Evolutionary conservation across 176 grass and related monocot genomes (phyloP), one percentile per base, ranked within the genome.

Genomic region (Tillandsia leiboldiana): DNA sequence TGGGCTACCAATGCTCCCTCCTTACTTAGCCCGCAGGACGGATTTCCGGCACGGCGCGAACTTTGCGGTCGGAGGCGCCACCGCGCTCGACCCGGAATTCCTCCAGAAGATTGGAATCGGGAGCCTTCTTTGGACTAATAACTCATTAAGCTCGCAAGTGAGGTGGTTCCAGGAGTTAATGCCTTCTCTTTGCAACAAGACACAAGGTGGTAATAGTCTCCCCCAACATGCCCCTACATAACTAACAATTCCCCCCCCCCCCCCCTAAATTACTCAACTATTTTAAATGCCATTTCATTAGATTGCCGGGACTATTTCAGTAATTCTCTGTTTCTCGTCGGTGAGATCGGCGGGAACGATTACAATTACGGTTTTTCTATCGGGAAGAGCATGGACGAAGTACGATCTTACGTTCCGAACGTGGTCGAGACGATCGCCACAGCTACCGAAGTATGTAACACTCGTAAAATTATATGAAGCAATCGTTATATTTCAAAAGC

Each of bases 301-400:
- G 90, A 76, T 67, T 93, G 90, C 77, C 78, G 82, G 72, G 83
- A 86, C 72, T 93, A 68, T 75, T 93, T 93, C 63, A 77, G 83
- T 72, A 78, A 83, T 54, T 77, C 85, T 9, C 79, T 93, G 24
- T 93, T 93, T 82, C 77, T 93, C 1, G 90, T 93, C 3, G 90
- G 90, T 58, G 90, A 93, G 83, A 93, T 93, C 64, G 90, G 85
- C 75, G 86, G 83, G 51, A 92, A 93, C 73, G 90, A 93, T 80
- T 93, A 93, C 71, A 89, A 89, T 75, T 93, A 89, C 72, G 90
- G 84, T 1, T 89, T 93, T 51, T 93, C 81, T 73, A 79, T 88
- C 57, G 90, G 90, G 67, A 93, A 93, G 80, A 86, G 53, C 12
- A 24, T 86, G 17, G 82, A 88, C 3, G 86, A 93, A 71, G 80